Percentiles rank a stretch among this genome's conserved stretches.
Evolutionary conservation across 345 rosid genomes (phyloP).

Genomic region (Microthlaspi erraticum): DNA sequence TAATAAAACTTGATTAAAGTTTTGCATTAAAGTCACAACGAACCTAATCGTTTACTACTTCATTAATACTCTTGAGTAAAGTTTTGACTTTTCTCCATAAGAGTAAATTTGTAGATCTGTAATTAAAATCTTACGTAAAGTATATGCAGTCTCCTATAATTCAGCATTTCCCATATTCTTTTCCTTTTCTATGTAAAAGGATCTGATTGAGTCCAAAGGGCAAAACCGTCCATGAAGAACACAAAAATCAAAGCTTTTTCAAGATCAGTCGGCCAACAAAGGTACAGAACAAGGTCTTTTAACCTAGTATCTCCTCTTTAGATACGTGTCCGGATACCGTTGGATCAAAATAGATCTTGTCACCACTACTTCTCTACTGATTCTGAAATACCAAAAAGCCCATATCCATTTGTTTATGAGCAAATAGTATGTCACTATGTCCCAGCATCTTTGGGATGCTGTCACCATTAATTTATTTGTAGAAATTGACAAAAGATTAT

Average conservation of each 20-base stretch:
- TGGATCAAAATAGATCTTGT: constrained; percentile 41
- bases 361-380: constrained; percentile 38
- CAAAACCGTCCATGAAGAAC: constrained; percentile 1
- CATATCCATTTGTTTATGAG: constrained; percentile 10
- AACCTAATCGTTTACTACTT: constrained; percentile 7
- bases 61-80: constrained; percentile 8
- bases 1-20: constrained; percentile 8
- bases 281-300: neutral
- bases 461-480: constrained; percentile 9
- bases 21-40: constrained; percentile 29
- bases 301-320: constrained; percentile 30
- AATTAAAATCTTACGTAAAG: constrained; percentile 23
- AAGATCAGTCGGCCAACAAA: constrained; percentile 30
- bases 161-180: neutral
- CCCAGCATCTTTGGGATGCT: constrained; percentile 42
- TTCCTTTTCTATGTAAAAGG: neutral
- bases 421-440: neutral
- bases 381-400: constrained; percentile 27
- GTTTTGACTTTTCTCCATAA: neutral
- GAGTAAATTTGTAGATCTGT: neutral
- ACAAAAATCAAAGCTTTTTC: neutral
- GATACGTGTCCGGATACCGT: constrained; percentile 1
- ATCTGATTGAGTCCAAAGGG: neutral
- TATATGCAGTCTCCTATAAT: constrained; percentile 12
- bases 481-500: constrained; percentile 20